Base-by-base conservation (phyloP, 73 alveolate genomes). In the Uronychia setigera region DNA sequence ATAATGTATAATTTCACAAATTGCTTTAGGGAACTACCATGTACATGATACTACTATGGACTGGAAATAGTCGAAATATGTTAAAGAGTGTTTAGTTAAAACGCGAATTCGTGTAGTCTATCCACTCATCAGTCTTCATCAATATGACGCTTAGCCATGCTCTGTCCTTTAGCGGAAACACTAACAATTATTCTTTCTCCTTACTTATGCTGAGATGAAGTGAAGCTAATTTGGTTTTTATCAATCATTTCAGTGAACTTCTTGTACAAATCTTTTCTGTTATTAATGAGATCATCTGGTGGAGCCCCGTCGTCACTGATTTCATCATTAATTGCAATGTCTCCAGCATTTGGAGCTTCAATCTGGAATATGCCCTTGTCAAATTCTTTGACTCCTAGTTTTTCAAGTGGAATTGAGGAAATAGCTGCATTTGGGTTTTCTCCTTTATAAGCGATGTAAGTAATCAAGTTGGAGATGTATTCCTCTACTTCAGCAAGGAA, bases 401-500 rank as follows among this genome's bases (percentile, higher is more conserved):
- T 78, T 31, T 92, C 96, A 26, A 88, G 60, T 32, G 90, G 60
- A 58, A 92, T 79, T 11, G 94, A 79, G 13, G 94, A 87, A 31
- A 92, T 83, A 25, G 96, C 92, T 0, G 96, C 96, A 83, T 88
- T 88, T 0, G 93, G 93, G 60, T 87, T 87, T 1, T 88, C 93
- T 58, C 81, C 58, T 81, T 92, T 88, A 77, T 86, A 92, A 74
- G 93, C 96, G 34, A 87, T 27, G 79, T 82, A 81, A 26, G 96
- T 92, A 27, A 92, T 92, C 26, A 92, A 82, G 81, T 67, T 58
- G 77, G 92, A 76, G 82, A 87, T 79, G 91, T 87, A 92, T 57
- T 92, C 96, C 76, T 92, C 96, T 0, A 92, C 77, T 81, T 92
- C 96, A 46, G 94, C 93, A 35, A 92, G 58, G 76, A 87, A 88